A percentile compares a stretch with the other conserved stretches of the same genome.
phyloP scores from a whole-genome alignment of 176 grass and related monocot species.

The Ensete glaucum region DNA sequence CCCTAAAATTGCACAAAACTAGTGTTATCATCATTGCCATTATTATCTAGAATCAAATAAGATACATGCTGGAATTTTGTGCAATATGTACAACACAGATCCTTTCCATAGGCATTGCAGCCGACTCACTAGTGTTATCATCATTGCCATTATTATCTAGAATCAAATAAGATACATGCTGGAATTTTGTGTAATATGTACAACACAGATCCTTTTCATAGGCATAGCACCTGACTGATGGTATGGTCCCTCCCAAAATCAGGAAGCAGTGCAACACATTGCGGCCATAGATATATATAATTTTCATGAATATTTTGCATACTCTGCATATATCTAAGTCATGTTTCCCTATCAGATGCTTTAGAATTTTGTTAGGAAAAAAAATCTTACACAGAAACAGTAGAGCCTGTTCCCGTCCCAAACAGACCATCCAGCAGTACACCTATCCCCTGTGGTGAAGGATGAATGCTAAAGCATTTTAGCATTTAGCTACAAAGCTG shows the following conservation, averaged over 20 bases:
- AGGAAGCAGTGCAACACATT: not conserved
- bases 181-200: not conserved
- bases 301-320: not conserved
- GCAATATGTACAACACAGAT: not conserved
- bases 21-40: constrained; percentile 3
- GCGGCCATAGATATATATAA: not conserved
- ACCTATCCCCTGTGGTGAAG: constrained; percentile 32
- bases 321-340: not conserved
- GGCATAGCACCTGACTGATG: not conserved
- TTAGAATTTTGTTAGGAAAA: not conserved
- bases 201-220: not conserved
- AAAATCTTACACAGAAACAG: constrained; percentile 51
- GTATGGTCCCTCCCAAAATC: not conserved
- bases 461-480: constrained; percentile 2
- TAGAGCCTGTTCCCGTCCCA: constrained; percentile 42
- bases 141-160: constrained; percentile 4
- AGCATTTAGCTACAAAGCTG: not conserved
- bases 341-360: not conserved
- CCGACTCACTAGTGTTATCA: not conserved
- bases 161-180: not conserved
- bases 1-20: constrained; percentile 36
- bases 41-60: not conserved
- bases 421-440: constrained; percentile 37
- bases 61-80: not conserved
- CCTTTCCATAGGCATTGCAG: not conserved